phyloP scores from a whole-genome alignment of 192 early-diverging fungal species.

The Pecoramyces ruminantium region DNA sequence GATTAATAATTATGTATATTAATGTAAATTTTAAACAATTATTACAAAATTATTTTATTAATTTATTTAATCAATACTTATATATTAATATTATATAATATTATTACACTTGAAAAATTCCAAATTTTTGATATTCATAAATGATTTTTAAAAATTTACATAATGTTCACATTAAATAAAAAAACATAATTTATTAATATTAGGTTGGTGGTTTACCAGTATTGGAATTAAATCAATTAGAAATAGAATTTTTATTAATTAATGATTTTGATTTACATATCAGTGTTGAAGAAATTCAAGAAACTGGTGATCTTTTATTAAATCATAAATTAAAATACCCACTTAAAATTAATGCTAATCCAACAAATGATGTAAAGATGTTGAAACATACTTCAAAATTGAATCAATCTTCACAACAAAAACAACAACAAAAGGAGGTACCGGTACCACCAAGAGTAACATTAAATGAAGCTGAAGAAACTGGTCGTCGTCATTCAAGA shows the following conservation, averaged over 20 bases:
- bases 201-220: slow-evolving; percentile 81
- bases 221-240: slow-evolving; percentile 75
- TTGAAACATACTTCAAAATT: background rate
- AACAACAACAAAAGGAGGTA: background rate
- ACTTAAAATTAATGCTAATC: background rate
- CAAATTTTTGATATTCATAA: background rate
- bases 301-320: slow-evolving; percentile 61
- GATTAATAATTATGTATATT: too few species aligned
- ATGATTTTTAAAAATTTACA: background rate
- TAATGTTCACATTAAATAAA: background rate
- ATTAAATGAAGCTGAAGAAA: background rate
- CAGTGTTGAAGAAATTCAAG: slow-evolving; percentile 61
- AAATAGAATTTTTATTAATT: slow-evolving; percentile 78
- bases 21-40: too few species aligned
- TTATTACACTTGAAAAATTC: too few species aligned
- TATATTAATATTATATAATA: too few species aligned
- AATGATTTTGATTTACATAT: slow-evolving; percentile 71
- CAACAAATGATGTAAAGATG: background rate
- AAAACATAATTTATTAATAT: slow-evolving; percentile 7
- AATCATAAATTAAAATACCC: slow-evolving; percentile 9
- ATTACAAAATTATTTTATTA: too few species aligned
- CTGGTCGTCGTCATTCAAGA: background rate
- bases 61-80: too few species aligned
- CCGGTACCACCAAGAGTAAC: background rate
- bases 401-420: background rate